Evolutionary conservation across 2,329 filamentous ascomycete species (phyloP).

Genomic region (Botrytis aclada): DNA sequence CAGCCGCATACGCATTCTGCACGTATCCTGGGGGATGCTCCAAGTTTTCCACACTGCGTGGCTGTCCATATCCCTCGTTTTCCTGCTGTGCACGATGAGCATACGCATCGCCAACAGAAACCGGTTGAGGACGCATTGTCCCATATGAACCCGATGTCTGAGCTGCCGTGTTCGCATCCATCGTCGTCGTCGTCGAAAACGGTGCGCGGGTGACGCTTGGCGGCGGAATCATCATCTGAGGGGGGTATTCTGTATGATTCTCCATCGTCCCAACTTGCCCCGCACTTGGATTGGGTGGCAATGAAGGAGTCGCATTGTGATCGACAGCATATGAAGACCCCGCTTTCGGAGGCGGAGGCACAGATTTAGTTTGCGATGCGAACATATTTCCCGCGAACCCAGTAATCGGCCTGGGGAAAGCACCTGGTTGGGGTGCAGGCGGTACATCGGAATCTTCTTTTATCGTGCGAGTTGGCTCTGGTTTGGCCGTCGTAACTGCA

Average conservation of each 20-base stretch:
- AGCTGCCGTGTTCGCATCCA: not conserved
- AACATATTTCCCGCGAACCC: conserved; percentile 24
- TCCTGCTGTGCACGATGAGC: not conserved
- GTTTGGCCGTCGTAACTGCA: conserved; percentile 26
- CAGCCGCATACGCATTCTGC: conserved; percentile 53
- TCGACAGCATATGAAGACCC: conserved; percentile 29
- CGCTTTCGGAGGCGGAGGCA: conserved; percentile 49
- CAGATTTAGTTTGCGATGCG: conserved; percentile 24
- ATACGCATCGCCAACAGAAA: not conserved
- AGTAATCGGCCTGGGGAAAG: conserved; percentile 46
- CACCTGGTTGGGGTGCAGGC: conserved; percentile 56
- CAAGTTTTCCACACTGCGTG: conserved; percentile 32
- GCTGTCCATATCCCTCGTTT: not conserved
- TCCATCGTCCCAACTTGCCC: not conserved
- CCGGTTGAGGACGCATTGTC: conserved; percentile 14
- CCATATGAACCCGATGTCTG: not conserved
- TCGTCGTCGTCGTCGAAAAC: conserved; percentile 47
- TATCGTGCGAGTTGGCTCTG: conserved; percentile 44
- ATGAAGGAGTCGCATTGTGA: not conserved
- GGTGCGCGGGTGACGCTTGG: conserved; percentile 39
- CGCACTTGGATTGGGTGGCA: not conserved
- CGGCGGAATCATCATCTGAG: conserved; percentile 38
- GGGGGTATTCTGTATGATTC: conserved; percentile 28
- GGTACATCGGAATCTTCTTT: conserved; percentile 41
- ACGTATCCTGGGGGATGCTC: conserved; percentile 49